Percentiles rank a stretch among this genome's conserved stretches.
phyloP scores from a whole-genome alignment of 345 rosid genomes.

The Eucalyptus sp. region DNA sequence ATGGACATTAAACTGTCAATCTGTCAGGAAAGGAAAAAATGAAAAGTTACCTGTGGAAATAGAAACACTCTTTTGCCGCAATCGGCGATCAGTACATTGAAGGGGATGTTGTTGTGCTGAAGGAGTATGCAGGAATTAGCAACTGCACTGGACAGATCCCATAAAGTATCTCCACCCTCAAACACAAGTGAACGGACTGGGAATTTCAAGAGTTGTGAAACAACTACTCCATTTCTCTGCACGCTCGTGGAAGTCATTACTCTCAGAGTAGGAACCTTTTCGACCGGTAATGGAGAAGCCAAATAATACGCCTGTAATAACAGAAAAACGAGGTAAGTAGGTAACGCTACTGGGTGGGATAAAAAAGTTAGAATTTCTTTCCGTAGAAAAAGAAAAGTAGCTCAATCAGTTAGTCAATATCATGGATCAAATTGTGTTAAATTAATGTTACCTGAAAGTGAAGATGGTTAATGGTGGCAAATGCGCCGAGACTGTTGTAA shows the following conservation, averaged over 20 bases:
- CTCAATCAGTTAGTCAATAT: not conserved
- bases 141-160: slow-evolving; percentile 15
- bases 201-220: slow-evolving; percentile 20
- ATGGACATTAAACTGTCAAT: not conserved
- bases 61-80: slow-evolving; percentile 26
- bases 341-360: not conserved
- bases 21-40: not conserved
- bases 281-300: slow-evolving; percentile 23
- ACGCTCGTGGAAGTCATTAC: not conserved
- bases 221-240: slow-evolving; percentile 5
- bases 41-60: slow-evolving; percentile 21
- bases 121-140: slow-evolving; percentile 31
- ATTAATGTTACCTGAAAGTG: slow-evolving; percentile 25
- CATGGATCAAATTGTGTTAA: not conserved
- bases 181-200: slow-evolving; percentile 37
- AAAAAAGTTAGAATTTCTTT: not conserved
- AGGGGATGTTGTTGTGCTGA: slow-evolving; percentile 31
- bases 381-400: not conserved
- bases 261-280: slow-evolving; percentile 23
- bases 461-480: slow-evolving; percentile 49
- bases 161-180: slow-evolving; percentile 11
- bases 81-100: slow-evolving; percentile 30
- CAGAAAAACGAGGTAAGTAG: not conserved
- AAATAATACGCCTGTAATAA: slow-evolving; percentile 28
- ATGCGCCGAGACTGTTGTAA: slow-evolving; percentile 45